Evolutionary conservation across 495 filamentous ascomycete genomes (phyloP), one percentile per base, ranked within the genome.

Genomic region (Penicillium diatomitis): DNA sequence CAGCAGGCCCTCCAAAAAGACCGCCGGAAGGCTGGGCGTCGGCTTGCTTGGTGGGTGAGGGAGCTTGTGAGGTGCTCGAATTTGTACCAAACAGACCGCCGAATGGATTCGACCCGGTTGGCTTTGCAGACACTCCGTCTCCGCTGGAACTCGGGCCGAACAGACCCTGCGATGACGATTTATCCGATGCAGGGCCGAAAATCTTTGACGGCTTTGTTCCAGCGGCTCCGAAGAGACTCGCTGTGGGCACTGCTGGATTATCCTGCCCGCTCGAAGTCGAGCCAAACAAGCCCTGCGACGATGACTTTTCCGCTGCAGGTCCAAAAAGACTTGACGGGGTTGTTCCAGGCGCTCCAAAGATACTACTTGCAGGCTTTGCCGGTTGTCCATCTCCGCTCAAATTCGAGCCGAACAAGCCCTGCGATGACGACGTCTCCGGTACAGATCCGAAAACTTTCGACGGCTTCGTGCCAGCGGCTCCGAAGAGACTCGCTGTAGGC

Each of bases 1-100:
- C 36, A 33, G 53, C 20, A 9, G 36, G 29, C n/a, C 32, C 38
- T n/a, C 53, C 53, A 32, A 56, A 56, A 11, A 53, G 42, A 39
- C 37, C 11, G 8, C 48, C 51, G 33, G 49, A 56, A 8, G 49
- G 50, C 33, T 41, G 36, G 4, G 40, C 1, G 9, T 56, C 53
- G 4, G 46, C 45, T 32, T 49, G 32, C 41, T 48, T 56, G 32
- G 31, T 44, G 5, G 28, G 20, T 8, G 2, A 27, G 32, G 34
- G 32, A 11, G 27, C 43, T 8, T 12, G 34, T 12, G 43, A 8
- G n/a, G 34, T 3, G 11, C 30, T 38, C 9, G 20, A 9, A 9
- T 27, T 28, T 12, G 1, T 28, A 20, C 34, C 34, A 32, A 47
- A 47, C 34, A 47, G 8, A 38, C 9, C 11, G 5, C 6, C 28